phyloP scores from a whole-genome alignment of 805 yeast species.

The Lipomyces kockii region DNA sequence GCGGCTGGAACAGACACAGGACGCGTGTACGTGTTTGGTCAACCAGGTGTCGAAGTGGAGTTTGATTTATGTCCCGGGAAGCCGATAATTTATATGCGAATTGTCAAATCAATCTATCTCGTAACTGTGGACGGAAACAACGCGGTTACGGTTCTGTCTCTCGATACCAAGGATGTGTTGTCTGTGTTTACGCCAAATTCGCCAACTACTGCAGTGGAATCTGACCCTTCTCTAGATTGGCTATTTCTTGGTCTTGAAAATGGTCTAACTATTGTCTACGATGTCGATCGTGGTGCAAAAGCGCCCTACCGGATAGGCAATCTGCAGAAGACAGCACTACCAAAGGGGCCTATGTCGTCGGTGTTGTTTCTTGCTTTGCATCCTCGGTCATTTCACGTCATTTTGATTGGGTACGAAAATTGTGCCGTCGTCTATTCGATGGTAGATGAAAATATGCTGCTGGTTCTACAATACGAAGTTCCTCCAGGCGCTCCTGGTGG shows the following conservation, averaged over 20 bases:
- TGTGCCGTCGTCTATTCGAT: conserved; percentile 73
- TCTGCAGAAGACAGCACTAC: conserved; percentile 56
- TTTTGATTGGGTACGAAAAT: conserved; percentile 73
- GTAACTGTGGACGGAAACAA: conserved; percentile 70
- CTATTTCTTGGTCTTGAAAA: conserved; percentile 75
- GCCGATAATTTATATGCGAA: conserved; percentile 58
- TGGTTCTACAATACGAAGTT: conserved; percentile 63
- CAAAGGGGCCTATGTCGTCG: conserved; percentile 54
- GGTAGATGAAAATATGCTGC: conserved; percentile 59
- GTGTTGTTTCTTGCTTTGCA: conserved; percentile 75
- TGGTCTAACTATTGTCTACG: conserved; percentile 74
- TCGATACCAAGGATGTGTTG: conserved; percentile 65
- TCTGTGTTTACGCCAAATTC: conserved; percentile 67
- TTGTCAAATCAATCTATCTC: conserved; percentile 81
- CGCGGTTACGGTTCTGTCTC: conserved; percentile 68
- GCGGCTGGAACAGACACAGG: conserved; percentile 78
- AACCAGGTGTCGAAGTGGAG: conserved; percentile 73
- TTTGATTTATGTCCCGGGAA: conserved; percentile 59
- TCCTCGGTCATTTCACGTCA: conserved; percentile 84
- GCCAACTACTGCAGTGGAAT: conserved; percentile 66
- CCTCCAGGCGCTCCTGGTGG: conserved; percentile 77
- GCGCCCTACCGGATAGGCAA: conserved; percentile 72
- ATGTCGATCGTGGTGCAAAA: conserved; percentile 74
- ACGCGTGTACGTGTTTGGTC: conserved; percentile 80
- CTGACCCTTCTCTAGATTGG: conserved; percentile 92